Percentiles rank a stretch among this genome's conserved stretches.
Conservation (phyloP, 2,329 filamentous ascomycete genomes). For the Phaeosphaeria sp. region DNA sequence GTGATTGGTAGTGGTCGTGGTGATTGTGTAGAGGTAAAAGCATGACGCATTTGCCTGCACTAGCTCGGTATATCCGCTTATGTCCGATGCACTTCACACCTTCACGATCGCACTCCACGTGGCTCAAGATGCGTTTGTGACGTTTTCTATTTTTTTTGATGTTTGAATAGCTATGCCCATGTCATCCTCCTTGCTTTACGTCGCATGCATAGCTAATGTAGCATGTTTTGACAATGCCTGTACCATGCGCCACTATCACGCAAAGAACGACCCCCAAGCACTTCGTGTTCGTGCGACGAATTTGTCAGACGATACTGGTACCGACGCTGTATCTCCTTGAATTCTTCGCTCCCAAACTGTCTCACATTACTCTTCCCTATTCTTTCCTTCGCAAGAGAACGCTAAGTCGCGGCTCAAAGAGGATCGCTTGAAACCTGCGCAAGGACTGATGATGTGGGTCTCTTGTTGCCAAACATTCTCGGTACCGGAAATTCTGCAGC, state of each 20-base stretch:
- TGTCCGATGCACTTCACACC: neutral
- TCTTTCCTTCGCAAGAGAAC: neutral
- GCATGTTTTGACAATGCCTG: neutral
- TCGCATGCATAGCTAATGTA: neutral
- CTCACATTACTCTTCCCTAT: neutral
- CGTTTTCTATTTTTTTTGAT: neutral
- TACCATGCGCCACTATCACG: neutral
- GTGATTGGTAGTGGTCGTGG: neutral
- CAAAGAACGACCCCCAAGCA: neutral
- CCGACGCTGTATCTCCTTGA: neutral
- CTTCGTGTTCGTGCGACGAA: neutral
- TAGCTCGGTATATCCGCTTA: neutral
- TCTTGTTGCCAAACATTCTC: neutral
- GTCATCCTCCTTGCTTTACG: neutral
- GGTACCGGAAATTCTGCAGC: neutral
- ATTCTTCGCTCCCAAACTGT: neutral
- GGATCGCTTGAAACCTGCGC: neutral
- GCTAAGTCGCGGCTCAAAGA: neutral
- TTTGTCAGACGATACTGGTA: too few species aligned
- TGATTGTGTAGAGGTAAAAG: neutral
- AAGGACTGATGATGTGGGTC: too few species aligned
- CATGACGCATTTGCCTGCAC: conserved; percentile 8
- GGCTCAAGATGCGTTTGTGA: neutral
- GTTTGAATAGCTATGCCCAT: too few species aligned
- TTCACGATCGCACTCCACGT: neutral